Evolutionary conservation across 768 basidiomycete genomes (phyloP), one percentile per base, ranked within the genome.

Genomic region (Tylopilus balloui): DNA sequence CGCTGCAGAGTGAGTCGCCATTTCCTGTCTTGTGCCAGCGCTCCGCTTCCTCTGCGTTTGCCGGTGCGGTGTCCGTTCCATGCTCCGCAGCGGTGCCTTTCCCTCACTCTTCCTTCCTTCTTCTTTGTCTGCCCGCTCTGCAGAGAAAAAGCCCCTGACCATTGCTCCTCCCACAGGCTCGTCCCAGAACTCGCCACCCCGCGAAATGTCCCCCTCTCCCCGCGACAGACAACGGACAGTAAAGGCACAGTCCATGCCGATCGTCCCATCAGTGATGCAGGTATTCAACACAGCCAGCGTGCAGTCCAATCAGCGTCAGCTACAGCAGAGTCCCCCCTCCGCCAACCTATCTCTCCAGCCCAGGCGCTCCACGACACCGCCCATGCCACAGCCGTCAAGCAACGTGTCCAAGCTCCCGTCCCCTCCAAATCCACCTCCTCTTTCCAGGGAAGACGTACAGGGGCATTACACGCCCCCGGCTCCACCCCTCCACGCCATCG

Each of bases 231-330:
- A 66, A 51, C 73, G 84, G 31, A 70, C 79, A 10, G 58, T 73
- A 20, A 85, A 85, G 57, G 60, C 80, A 1, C 78, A 80, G 53
- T 81, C 84, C 0, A 73, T 85, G 72, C 80, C 84, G 49, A 68
- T 79, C 61, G 79, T 81, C 5, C 81, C 84, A 21, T 71, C 73
- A 19, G 73, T 80, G 42, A 70, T 77, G 61, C 78, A 80, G 54
- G 67, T 81, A 14, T 81, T 78, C 60, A 58, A 60, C 43, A 53
- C 56, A 10, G 67, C 71, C 64, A 41, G 28, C 41, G 39, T 27
- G 24, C 61, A 64, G 59, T 53, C 71, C 52, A 64, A 65, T 42
- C 75, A 77, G 60, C 72, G 73, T 53, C 63, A 49, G 6, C 15
- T 21, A 9, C 67, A 69, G 13, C 72, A 71, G 38, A 68, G 68